phyloP scores from a whole-genome alignment of 805 yeast species.

The Alloascoidea hylecoeti region DNA sequence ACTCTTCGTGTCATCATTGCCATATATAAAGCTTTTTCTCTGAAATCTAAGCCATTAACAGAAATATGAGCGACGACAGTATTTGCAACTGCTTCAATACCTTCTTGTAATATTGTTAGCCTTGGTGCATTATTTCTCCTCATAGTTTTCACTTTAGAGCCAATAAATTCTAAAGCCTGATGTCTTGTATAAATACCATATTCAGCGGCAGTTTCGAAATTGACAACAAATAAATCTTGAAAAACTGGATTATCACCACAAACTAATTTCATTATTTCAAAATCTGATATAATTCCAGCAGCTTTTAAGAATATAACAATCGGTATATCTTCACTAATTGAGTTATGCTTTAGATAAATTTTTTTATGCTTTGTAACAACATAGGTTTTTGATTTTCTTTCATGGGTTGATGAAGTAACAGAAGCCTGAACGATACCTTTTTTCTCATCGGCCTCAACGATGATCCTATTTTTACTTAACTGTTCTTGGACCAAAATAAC shows the following conservation, averaged over 20 bases:
- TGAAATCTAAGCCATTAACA: constrained; percentile 70
- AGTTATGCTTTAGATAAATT: constrained; percentile 87
- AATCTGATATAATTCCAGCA: constrained; percentile 84
- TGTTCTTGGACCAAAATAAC: constrained; percentile 96
- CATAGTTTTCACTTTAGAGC: constrained; percentile 82
- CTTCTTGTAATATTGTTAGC: constrained; percentile 75
- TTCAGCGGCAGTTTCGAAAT: constrained; percentile 86
- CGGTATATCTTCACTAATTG: constrained; percentile 90
- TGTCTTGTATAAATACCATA: constrained; percentile 80
- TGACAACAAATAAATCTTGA: constrained; percentile 86
- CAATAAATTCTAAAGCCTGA: constrained; percentile 86
- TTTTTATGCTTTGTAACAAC: constrained; percentile 85
- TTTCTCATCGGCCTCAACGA: constrained; percentile 94
- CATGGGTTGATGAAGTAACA: constrained; percentile 96
- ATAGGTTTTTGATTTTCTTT: constrained; percentile 93
- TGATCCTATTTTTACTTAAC: constrained; percentile 89
- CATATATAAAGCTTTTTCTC: constrained; percentile 87
- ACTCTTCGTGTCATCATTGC: constrained; percentile 97
- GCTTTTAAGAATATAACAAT: constrained; percentile 89
- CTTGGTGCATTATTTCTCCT: constrained; percentile 79
- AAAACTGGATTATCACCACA: constrained; percentile 82
- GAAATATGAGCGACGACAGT: constrained; percentile 92
- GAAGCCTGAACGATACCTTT: constrained; percentile 93
- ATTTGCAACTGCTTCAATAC: constrained; percentile 86
- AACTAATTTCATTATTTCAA: constrained; percentile 86